Base-by-base conservation (phyloP, 1,284 basidiomycete species). In the Earliella scabrosa region DNA sequence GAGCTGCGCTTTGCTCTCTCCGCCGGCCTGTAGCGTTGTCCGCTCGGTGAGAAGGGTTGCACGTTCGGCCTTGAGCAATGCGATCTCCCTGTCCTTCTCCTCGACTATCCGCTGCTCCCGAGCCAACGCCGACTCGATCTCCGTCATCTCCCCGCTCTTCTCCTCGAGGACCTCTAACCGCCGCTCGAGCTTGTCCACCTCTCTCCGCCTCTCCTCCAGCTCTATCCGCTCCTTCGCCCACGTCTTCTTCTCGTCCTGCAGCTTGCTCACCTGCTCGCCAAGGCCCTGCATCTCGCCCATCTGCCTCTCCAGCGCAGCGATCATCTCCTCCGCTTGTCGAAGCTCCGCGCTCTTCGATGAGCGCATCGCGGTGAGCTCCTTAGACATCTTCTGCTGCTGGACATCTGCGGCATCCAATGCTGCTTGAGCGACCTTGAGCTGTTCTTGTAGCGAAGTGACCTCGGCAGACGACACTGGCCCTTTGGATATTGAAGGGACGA, bases 321-420 rank as follows among this genome's bases (percentile, higher is more conserved):
- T 82, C 18, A 79, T 84, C 45, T 88, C 87, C 67, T 87, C 81
- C 0, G 87, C 82, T 49, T 71, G 78, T 66, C 88, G 85, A 34
- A 90, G 70, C 56, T 91, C 87, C 72, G 86, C 74, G 2, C 77
- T 75, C 73, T 88, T 77, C 54, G 77, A 77, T 3, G 83, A 85
- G 67, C 88, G 83, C 9, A 86, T 71, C 59, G 87, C 79, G 9
- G 82, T 80, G 38, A 88, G 64, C 63, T 92, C 88, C 49, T 82
- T 77, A 16, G 77, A 71, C 72, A 87, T 72, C 61, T 87, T 82
- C 9, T 75, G 82, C 63, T 84, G 86, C 58, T 82, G 83, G 68
- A 80, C 82, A 52, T 79, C 81, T 1, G 86, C 84, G 16, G 73
- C 79, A 10, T 80, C 75, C 26, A 89, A 71, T 0, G 84, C 78